Conservation (phyloP, 2,329 filamentous ascomycete species). For the Hymenoscyphus infarciens region DNA sequence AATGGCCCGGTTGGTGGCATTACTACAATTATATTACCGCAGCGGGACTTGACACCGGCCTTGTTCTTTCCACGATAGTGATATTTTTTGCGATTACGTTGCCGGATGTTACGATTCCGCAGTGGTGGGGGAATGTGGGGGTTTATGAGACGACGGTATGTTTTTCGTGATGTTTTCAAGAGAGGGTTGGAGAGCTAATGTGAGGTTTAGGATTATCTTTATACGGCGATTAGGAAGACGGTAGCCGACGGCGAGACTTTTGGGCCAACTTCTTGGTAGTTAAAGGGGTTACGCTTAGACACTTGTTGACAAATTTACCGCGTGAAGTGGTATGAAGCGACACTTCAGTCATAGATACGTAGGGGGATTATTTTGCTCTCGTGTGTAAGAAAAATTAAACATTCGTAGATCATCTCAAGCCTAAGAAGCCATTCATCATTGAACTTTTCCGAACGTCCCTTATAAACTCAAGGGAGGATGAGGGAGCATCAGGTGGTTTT, state of each 20-base stretch:
- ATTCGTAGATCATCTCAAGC: no score
- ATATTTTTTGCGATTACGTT: constrained; percentile 69
- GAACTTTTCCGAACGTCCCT: no score
- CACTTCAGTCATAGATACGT: no score
- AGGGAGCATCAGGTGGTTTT: no score
- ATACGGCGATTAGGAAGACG: constrained; percentile 51
- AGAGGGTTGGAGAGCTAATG: not conserved
- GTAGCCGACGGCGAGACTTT: constrained; percentile 55
- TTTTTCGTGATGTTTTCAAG: not conserved
- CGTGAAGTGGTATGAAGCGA: no score
- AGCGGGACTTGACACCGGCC: constrained; percentile 65
- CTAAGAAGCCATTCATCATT: no score
- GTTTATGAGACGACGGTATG: constrained; percentile 55
- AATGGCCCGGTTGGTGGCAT: constrained; percentile 70
- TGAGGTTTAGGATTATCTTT: constrained; percentile 14
- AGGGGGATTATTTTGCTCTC: no score
- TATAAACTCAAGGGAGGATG: no score
- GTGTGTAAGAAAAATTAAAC: no score
- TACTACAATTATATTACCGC: constrained; percentile 75
- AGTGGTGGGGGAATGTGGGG: constrained; percentile 67
- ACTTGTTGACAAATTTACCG: no score
- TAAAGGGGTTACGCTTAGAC: not conserved
- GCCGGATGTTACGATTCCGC: constrained; percentile 56
- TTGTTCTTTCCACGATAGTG: constrained; percentile 62
- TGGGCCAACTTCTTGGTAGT: constrained; percentile 53